Evolutionary conservation across 192 early-diverging fungal species (phyloP).

Genomic region (Backusella parvicylindrica): DNA sequence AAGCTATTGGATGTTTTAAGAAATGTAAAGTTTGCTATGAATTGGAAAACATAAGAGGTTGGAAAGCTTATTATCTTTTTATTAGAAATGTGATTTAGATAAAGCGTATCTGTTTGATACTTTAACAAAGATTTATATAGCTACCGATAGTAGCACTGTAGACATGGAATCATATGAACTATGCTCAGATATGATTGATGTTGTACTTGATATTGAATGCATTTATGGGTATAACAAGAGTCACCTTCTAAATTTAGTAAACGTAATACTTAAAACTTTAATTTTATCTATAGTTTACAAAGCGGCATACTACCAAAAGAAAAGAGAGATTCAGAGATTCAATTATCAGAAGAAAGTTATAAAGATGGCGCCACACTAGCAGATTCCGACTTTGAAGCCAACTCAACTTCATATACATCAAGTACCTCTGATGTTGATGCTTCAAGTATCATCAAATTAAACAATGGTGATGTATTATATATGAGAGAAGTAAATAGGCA

Average conservation of each 20-base stretch:
- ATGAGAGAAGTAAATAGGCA: conserved; percentile 75
- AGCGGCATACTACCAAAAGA: neutral
- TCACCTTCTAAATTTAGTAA: neutral
- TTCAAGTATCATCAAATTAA: conserved; percentile 69
- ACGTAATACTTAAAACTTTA: neutral
- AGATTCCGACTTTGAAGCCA: neutral
- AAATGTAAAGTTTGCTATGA: conserved; percentile 56
- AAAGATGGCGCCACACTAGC: neutral
- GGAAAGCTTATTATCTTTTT: neutral
- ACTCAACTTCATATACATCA: neutral
- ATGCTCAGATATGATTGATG: conserved; percentile 94
- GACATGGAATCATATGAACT: conserved; percentile 87
- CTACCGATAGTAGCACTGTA: conserved; percentile 91
- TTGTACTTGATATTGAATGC: conserved; percentile 75
- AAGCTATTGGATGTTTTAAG: conserved; percentile 91
- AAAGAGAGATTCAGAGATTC: neutral
- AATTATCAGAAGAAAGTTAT: neutral
- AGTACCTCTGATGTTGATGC: conserved; percentile 43
- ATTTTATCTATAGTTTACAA: neutral
- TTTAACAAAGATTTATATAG: conserved; percentile 88
- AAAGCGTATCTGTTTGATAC: conserved; percentile 96
- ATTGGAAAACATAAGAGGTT: neutral
- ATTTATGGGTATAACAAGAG: conserved; percentile 64
- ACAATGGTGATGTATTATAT: conserved; percentile 80
- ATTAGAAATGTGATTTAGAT: conserved; percentile 89